Evolutionary conservation across 805 yeast genomes (phyloP), one percentile per base, ranked within the genome.

Genomic region (Saccharomycopsis fodiens): DNA sequence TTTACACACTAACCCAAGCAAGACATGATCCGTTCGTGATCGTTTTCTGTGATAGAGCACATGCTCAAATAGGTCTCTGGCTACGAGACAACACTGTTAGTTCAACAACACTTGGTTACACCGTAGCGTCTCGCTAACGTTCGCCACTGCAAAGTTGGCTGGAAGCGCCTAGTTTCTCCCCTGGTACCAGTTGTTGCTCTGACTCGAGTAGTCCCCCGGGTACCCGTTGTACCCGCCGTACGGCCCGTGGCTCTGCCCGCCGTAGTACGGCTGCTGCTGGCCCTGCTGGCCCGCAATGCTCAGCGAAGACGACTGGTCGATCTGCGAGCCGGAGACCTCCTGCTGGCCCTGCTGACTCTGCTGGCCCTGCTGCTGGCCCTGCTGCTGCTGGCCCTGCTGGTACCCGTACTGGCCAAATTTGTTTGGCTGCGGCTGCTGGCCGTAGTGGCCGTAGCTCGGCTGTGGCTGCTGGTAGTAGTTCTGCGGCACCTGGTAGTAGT

Each of bases 271-370:
- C 12, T 35, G 41, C 29, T 17, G 55, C 46, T 58, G 64, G 42
- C 54, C 61, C 23, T 56, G 57, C 53, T 42, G 42, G 27, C 35
- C 32, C 10, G 29, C 44, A n/a, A 10, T 32, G 35, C 31, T 16
- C 21, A 20, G 15, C 32, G 30, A 13, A 15, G 19, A 5, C 17
- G 43, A 7, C 16, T 10, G 17, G 15, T 15, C 19, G 42, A n/a
- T 2, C 15, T 31, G 19, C 21, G 27, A 30, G 6, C 38, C 34
- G 30, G 25, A 22, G 38, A 22, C 12, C 40, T 57, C 58, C 41
- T 54, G 58, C 39, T 57, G 54, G 44, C 58, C 63, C 41, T 61
- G 59, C 50, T 59, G 64, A 3, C 3, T 17, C 25, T 39, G 35
- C 4, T 35, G 32, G 17, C 37, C 35, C 17, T 20, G 34, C 4